Percentiles rank a stretch among this genome's conserved stretches.
phyloP scores from a whole-genome alignment of 306 rosid species.

The Lablab purpureus region DNA sequence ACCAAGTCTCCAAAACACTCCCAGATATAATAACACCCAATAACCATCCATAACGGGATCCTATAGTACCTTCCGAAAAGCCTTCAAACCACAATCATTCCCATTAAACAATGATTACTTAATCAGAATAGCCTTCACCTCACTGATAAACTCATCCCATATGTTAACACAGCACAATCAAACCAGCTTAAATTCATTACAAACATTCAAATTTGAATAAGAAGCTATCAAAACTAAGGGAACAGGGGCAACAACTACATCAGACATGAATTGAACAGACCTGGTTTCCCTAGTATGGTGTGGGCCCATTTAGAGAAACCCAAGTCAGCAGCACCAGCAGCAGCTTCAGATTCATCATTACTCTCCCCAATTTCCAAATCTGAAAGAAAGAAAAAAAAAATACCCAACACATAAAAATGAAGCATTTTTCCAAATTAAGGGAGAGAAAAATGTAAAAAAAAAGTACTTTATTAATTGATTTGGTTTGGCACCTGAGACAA shows the following conservation, averaged over 20 bases:
- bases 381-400: slow-evolving; percentile 42
- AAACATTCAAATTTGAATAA: neutral
- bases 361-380: slow-evolving; percentile 64
- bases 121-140: neutral
- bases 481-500: slow-evolving; percentile 66
- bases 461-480: neutral
- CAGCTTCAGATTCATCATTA: slow-evolving; percentile 47
- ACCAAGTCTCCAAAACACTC: neutral
- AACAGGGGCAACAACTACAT: neutral
- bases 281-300: slow-evolving; percentile 78
- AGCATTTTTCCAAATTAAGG: neutral
- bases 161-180: neutral
- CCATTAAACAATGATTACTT: neutral
- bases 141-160: neutral
- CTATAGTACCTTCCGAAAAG: neutral
- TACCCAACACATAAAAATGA: neutral
- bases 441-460: neutral
- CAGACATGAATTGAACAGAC: slow-evolving; percentile 44
- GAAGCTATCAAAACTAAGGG: neutral
- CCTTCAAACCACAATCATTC: neutral
- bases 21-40: neutral
- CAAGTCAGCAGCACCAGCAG: slow-evolving; percentile 59
- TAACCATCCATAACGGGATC: slow-evolving; percentile 1
- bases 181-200: neutral
- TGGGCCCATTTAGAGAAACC: slow-evolving; percentile 94